These are phyloP conservation scores for Danielia oregonensis DNA, from an alignment of 805 yeast genomes.

Conservation along the genomic window DNA sequence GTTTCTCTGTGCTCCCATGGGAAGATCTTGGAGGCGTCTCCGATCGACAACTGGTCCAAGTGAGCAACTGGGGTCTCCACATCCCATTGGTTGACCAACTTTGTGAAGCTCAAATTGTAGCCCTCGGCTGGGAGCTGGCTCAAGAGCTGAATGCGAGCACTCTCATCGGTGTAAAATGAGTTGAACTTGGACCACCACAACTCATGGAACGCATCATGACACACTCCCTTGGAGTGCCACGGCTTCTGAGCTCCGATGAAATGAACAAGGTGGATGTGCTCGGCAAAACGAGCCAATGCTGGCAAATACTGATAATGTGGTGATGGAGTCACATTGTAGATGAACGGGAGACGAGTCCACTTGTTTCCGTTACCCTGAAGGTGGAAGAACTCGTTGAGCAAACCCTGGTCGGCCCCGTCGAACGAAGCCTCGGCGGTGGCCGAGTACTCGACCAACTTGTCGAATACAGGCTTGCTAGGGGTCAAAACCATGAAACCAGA, in stretches of 20 bases:
- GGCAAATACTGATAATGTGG: conserved; percentile 4
- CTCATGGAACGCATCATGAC: conserved; percentile 16
- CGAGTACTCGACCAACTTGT: conserved; percentile 12
- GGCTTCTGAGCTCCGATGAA: conserved; percentile 6
- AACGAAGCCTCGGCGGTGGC: conserved; percentile 1
- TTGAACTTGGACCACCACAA: conserved; percentile 30
- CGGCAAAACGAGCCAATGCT: conserved; percentile 3
- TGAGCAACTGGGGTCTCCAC: conserved; percentile 3
- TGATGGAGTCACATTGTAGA: conserved; percentile 6
- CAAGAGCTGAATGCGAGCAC: conserved; percentile 6
- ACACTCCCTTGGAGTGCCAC: conserved; percentile 3
- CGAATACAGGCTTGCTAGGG: conserved; percentile 46
- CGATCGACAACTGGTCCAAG: conserved; percentile 1
- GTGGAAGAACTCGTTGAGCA: conserved; percentile 6
- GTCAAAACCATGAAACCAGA: conserved; percentile 66
- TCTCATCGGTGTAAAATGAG: conserved; percentile 15
- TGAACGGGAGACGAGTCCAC: conserved; percentile 6
- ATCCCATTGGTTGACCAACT: conserved; percentile 23
- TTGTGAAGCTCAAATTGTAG: conserved; percentile 16
- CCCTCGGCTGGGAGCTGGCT: conserved; percentile 19
- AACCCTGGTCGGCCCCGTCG: conserved; percentile 9
- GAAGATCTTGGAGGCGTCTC: conserved; percentile 15
- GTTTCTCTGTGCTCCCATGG: conserved; percentile 29
- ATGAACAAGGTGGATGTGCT: conserved; percentile 3
- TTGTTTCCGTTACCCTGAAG: conserved; percentile 1